A percentile compares a stretch with the other conserved stretches of the same genome.
Evolutionary conservation across 805 yeast genomes (phyloP).

Genomic region (Yamadazyma kitorensis): DNA sequence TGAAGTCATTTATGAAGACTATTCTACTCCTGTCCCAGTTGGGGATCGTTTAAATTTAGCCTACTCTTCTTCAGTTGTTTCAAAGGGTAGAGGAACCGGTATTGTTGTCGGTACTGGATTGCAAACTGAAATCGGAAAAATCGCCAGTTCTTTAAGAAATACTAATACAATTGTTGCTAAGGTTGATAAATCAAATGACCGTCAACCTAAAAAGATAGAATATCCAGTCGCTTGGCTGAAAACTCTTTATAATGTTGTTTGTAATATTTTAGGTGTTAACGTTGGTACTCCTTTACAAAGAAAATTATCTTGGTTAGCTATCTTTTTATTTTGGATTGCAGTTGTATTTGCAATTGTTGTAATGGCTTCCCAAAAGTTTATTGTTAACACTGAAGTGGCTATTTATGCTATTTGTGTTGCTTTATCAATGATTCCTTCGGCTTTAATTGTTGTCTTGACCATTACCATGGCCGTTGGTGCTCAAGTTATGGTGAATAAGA

Average conservation of each 20-base stretch:
- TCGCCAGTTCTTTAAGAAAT: slow-evolving; percentile 32
- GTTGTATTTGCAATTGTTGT: slow-evolving; percentile 38
- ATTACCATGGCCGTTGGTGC: slow-evolving; percentile 43
- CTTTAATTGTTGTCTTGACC: slow-evolving; percentile 37
- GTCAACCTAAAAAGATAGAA: slow-evolving; percentile 35
- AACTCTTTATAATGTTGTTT: slow-evolving; percentile 39
- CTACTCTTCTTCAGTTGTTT: slow-evolving; percentile 35
- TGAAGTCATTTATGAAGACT: slow-evolving; percentile 33
- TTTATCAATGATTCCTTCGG: slow-evolving; percentile 38
- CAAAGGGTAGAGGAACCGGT: slow-evolving; percentile 42
- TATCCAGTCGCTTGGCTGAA: slow-evolving; percentile 34
- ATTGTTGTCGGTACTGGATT: slow-evolving; percentile 38
- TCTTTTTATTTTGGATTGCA: slow-evolving; percentile 47
- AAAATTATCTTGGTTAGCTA: slow-evolving; percentile 48
- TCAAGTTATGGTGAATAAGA: slow-evolving; percentile 33
- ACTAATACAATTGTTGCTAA: slow-evolving; percentile 22
- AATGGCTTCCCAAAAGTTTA: slow-evolving; percentile 34
- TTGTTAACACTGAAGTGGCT: slow-evolving; percentile 33
- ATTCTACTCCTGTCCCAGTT: slow-evolving; percentile 31
- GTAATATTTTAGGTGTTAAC: slow-evolving; percentile 45
- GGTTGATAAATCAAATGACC: slow-evolving; percentile 35
- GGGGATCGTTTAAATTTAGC: slow-evolving; percentile 37
- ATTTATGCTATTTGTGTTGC: slow-evolving; percentile 42
- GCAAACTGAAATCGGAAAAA: slow-evolving; percentile 40
- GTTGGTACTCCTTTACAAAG: slow-evolving; percentile 48